phyloP scores from a whole-genome alignment of 495 filamentous ascomycete species.

The Trichoderma gamsii region DNA sequence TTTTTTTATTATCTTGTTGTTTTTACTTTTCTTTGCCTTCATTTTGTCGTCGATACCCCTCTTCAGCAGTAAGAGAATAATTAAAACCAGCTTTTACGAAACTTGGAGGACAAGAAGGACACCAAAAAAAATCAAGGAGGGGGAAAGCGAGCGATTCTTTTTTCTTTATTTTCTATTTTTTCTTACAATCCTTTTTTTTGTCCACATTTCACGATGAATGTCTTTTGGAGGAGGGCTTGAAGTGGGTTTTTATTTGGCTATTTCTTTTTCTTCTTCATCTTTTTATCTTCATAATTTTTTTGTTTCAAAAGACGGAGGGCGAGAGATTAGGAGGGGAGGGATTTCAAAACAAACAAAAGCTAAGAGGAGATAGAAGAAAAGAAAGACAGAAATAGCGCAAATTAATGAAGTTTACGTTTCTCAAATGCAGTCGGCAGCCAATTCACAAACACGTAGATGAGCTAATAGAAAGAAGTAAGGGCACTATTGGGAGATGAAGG shows the following conservation, averaged over 20 bases:
- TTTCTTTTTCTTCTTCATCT: neutral
- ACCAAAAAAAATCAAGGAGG: neutral
- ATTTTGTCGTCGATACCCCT: constrained; percentile 14
- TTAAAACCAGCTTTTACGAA: neutral
- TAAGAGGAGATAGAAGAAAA: neutral
- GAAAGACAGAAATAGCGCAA: neutral
- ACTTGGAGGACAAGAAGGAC: neutral
- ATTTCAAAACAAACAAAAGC: neutral
- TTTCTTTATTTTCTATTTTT: no score
- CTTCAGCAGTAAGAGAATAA: constrained; percentile 3
- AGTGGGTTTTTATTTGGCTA: neutral
- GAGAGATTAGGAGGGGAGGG: neutral
- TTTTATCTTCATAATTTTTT: neutral
- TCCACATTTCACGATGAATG: constrained; percentile 3
- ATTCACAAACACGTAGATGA: neutral
- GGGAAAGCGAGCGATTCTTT: constrained; percentile 9
- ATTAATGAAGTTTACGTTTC: neutral
- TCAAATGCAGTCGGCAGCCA: neutral
- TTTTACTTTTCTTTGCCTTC: neutral
- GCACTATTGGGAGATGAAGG: neutral
- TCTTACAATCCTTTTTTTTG: neutral
- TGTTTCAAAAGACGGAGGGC: neutral
- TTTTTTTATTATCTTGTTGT: constrained; percentile 4
- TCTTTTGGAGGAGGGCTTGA: neutral
- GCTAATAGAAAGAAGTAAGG: neutral